A percentile compares a stretch with the other conserved stretches of the same genome.
Conservation (phyloP, 257 asterid species). For the Euphrasia confusa region DNA sequence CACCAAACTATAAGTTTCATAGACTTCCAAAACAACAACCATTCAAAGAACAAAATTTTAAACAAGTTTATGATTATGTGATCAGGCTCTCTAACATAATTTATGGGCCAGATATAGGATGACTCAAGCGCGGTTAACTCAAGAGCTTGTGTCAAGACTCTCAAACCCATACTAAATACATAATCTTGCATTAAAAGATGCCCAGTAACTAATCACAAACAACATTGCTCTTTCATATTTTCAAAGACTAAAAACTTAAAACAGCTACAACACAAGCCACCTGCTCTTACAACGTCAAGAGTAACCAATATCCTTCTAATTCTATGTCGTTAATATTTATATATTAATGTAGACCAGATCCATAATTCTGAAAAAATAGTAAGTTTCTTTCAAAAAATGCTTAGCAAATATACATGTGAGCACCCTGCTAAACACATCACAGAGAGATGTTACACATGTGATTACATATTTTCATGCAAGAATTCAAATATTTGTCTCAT, state of each 20-base stretch:
- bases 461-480: slow-evolving; percentile 9
- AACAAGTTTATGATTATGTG: neutral
- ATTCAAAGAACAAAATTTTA: neutral
- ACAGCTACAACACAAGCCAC: slow-evolving; percentile 11
- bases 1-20: neutral
- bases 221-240: neutral
- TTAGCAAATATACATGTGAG: neutral
- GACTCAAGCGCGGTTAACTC: neutral
- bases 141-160: slow-evolving; percentile 1
- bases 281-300: slow-evolving; percentile 11
- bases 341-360: neutral
- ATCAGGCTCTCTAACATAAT: neutral
- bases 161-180: neutral
- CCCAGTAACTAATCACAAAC: slow-evolving; percentile 9
- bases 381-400: neutral
- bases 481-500: slow-evolving; percentile 13
- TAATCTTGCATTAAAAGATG: slow-evolving; percentile 13
- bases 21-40: neutral
- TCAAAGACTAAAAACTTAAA: slow-evolving; percentile 14
- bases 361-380: neutral
- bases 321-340: neutral
- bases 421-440: slow-evolving; percentile 4
- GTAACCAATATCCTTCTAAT: neutral
- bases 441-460: slow-evolving; percentile 8
- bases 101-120: neutral